These are phyloP conservation scores for Calonectria pteridis DNA, from an alignment of 2,329 filamentous ascomycete species.

Conservation along the genomic window DNA sequence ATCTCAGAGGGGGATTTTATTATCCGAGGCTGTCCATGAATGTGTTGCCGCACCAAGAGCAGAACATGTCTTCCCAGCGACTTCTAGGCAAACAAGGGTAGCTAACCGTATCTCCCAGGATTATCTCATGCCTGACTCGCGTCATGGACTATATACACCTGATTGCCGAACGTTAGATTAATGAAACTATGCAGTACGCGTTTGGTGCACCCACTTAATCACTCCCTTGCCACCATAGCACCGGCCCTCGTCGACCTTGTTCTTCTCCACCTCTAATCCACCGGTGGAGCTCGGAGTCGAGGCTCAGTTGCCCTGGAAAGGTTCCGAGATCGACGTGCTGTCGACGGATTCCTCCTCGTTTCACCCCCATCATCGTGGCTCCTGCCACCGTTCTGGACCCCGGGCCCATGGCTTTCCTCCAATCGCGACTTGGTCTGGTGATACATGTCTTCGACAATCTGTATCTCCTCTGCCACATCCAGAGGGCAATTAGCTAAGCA, in stretches of 20 bases:
- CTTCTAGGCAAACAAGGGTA: neutral
- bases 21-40: neutral
- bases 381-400: neutral
- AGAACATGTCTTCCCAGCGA: neutral
- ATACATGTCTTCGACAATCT: slow-evolving; percentile 24
- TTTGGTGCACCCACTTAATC: neutral
- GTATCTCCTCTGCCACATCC: slow-evolving; percentile 18
- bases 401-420: neutral
- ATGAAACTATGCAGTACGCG: neutral
- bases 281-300: neutral
- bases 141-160: neutral
- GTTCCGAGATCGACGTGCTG: neutral
- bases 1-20: neutral
- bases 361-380: neutral
- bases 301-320: neutral
- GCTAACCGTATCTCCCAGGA: neutral
- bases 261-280: neutral
- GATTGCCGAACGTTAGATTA: neutral
- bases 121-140: neutral
- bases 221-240: neutral
- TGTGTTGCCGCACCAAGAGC: neutral
- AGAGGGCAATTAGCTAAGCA: slow-evolving; percentile 4
- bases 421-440: slow-evolving; percentile 5
- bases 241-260: neutral
- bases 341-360: neutral